Evolutionary conservation across 495 filamentous ascomycete genomes (phyloP), one percentile per base, ranked within the genome.

Genomic region (Talaromyces wortmannii): DNA sequence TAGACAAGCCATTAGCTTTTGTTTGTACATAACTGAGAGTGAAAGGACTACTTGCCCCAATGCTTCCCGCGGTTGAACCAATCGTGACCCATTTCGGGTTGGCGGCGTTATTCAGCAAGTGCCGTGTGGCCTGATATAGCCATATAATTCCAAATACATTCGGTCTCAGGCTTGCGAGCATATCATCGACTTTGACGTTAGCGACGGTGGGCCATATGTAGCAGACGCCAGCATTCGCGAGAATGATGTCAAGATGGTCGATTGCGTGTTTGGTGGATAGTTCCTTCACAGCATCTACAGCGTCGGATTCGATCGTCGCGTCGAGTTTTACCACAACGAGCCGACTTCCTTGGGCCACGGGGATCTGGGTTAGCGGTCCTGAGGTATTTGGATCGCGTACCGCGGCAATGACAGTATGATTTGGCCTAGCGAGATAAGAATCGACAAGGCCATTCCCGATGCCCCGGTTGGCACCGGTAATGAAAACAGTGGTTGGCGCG

Each of bases 201-300:
- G 59, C 56, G 17, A 62, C 55, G 30, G 62, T 44, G 15, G 57
- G 57, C 58, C 51, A 66, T 23, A 42, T 23, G 13, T 65, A 47
- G 42, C 60, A 55, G 7, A 74, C 61, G 5, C 73, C 79, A 2
- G 79, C 78, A 57, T 81, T 82, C 54, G 79, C 76, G 40, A 83
- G 63, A 8, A 81, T 70, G 13, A 73, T 58, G 60, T 82, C 74
- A 23, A 83, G 48, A 10, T 59, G 30, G 15, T 33, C 50, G 59
- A 81, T 64, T n/a, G 60, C 65, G 7, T 73, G 57, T 8, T 23
- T 18, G n/a, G 50, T 43, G 13, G 57, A 32, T 12, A 71, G 58
- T 17, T 64, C 57, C 43, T 65, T 55, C 7, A 74, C 63, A 2
- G 61, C 61, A 12, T 54, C 51, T 18, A 61, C 51, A 40, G 70